Percentiles rank a stretch among this genome's conserved stretches.
These are phyloP conservation scores for Bretschneidera sinensis DNA, from an alignment of 345 rosid genomes.

Conservation along the genomic window DNA sequence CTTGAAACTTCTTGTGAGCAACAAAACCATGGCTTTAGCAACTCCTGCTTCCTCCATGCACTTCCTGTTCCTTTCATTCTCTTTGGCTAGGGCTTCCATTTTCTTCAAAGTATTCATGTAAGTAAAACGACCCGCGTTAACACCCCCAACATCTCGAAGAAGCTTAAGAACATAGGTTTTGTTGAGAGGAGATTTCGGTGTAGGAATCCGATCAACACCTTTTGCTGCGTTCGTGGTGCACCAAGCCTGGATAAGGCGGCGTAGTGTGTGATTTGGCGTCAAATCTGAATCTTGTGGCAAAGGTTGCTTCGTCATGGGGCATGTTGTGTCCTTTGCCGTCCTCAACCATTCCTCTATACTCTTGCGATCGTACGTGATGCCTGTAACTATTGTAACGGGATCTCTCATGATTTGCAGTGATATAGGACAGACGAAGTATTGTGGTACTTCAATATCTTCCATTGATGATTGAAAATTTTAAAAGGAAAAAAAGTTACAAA, in stretches of 20 bases:
- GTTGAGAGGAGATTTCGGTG: slow-evolving; percentile 47
- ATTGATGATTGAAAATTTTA: slow-evolving; percentile 2
- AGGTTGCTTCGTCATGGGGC: slow-evolving; percentile 67
- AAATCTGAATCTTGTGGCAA: slow-evolving; percentile 52
- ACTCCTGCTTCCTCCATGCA: slow-evolving; percentile 52
- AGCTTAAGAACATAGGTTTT: slow-evolving; percentile 33
- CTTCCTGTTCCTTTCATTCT: slow-evolving; percentile 44
- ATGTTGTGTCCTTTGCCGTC: slow-evolving; percentile 6
- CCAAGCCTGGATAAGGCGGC: slow-evolving; percentile 72
- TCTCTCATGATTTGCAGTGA: slow-evolving; percentile 85
- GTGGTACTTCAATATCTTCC: slow-evolving; percentile 55
- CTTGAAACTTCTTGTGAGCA: slow-evolving; percentile 27
- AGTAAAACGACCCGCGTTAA: neutral
- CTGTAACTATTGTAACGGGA: slow-evolving; percentile 68
- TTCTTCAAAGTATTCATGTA: slow-evolving; percentile 25
- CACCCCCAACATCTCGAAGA: slow-evolving; percentile 24
- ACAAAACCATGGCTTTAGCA: slow-evolving; percentile 30
- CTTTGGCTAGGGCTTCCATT: slow-evolving; percentile 44
- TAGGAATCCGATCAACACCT: slow-evolving; percentile 48
- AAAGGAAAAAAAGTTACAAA: too few species aligned
- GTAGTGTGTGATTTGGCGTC: slow-evolving; percentile 74
- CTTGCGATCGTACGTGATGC: slow-evolving; percentile 81
- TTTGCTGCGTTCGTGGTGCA: slow-evolving; percentile 43
- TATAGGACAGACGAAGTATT: slow-evolving; percentile 71
- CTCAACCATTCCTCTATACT: slow-evolving; percentile 74